Percentiles rank a stretch among this genome's conserved stretches.
Evolutionary conservation across 2,329 filamentous ascomycete genomes (phyloP).

Genomic region (Spiromastix sp.): DNA sequence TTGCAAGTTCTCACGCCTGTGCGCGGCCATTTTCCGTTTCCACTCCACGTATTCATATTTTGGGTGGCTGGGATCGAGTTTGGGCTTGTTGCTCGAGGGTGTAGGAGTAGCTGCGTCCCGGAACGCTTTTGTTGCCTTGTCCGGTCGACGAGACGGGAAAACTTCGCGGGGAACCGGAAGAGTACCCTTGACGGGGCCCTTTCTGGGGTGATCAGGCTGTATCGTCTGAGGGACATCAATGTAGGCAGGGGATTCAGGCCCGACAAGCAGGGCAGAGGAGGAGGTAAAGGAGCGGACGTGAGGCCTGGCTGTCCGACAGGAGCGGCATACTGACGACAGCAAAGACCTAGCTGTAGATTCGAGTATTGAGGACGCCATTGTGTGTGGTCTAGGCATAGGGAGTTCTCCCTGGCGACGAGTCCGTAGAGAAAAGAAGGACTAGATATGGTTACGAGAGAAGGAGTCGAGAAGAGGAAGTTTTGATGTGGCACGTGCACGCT

Average conservation of each 20-base stretch:
- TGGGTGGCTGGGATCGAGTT: slow-evolving; percentile 25
- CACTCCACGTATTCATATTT: slow-evolving; percentile 47
- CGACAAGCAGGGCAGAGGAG: slow-evolving; percentile 25
- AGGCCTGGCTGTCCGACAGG: slow-evolving; percentile 24
- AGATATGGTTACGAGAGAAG: background rate
- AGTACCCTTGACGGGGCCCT: slow-evolving; percentile 56
- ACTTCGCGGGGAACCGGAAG: slow-evolving; percentile 75
- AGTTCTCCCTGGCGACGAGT: background rate
- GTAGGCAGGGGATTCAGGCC: slow-evolving; percentile 77
- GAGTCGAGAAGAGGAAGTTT: too few species aligned
- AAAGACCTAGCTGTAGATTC: slow-evolving; percentile 8
- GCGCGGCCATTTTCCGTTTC: slow-evolving; percentile 63
- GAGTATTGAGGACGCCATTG: slow-evolving; percentile 9
- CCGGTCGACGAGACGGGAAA: slow-evolving; percentile 52
- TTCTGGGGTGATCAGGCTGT: slow-evolving; percentile 52
- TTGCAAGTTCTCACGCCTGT: slow-evolving; percentile 60
- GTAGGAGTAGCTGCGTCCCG: slow-evolving; percentile 48
- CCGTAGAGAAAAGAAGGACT: background rate
- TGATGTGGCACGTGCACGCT: slow-evolving; percentile 11
- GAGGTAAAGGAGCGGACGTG: slow-evolving; percentile 31
- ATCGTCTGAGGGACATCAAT: slow-evolving; percentile 68
- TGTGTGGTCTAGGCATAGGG: background rate
- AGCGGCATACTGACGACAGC: slow-evolving; percentile 30
- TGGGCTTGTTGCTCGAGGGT: slow-evolving; percentile 29
- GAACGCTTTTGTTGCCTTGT: slow-evolving; percentile 55